Percentiles rank a stretch among this genome's conserved stretches.
These are phyloP conservation scores for Truncatella angustata DNA, from an alignment of 2,329 filamentous ascomycete genomes.

Conservation along the genomic window DNA sequence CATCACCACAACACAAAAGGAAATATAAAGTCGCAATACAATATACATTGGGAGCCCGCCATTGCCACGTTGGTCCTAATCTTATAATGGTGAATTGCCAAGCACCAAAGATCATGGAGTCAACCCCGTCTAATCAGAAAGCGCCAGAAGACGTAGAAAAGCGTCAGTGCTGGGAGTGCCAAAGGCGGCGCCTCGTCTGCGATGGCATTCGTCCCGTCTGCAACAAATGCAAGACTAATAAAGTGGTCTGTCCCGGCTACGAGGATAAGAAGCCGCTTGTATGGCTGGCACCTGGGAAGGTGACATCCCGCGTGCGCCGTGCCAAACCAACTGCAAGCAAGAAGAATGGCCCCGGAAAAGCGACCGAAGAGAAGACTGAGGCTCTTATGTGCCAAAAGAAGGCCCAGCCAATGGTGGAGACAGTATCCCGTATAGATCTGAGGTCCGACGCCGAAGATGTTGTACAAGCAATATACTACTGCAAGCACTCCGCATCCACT, in stretches of 20 bases:
- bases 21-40: conserved; percentile 7
- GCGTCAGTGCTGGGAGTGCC: conserved; percentile 41
- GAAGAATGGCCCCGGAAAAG: neutral
- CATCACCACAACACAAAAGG: neutral
- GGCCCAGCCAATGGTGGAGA: neutral
- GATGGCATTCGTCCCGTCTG: conserved; percentile 34
- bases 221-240: conserved; percentile 31
- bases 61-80: too few species aligned
- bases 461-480: conserved; percentile 26
- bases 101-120: neutral
- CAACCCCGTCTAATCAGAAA: neutral
- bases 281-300: conserved; percentile 37
- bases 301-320: conserved; percentile 27
- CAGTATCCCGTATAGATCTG: neutral
- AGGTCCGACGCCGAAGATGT: neutral
- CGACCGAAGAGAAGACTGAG: conserved; percentile 1
- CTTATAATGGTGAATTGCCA: too few species aligned
- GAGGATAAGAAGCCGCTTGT: conserved; percentile 34
- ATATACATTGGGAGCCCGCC: too few species aligned
- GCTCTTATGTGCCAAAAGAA: too few species aligned
- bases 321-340: conserved; percentile 2
- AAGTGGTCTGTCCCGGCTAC: conserved; percentile 38
- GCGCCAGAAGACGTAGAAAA: neutral
- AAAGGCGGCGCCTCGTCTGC: conserved; percentile 37
- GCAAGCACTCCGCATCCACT: conserved; percentile 17